A percentile compares a stretch with the other conserved stretches of the same genome.
Evolutionary conservation across 257 asterid genomes (phyloP).

Genomic region (Lycium barbarum): DNA sequence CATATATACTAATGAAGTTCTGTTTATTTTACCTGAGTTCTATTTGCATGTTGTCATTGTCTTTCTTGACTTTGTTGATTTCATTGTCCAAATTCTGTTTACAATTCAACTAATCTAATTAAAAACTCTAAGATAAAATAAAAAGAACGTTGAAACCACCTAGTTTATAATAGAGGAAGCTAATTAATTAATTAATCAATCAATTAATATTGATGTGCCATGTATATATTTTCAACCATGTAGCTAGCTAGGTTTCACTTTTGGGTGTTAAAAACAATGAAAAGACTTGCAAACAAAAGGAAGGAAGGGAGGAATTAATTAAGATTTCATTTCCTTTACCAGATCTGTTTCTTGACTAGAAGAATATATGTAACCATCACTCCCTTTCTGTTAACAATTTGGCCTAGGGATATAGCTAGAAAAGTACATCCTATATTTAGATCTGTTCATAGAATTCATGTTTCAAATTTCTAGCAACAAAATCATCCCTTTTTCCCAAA

Average conservation of each 20-base stretch:
- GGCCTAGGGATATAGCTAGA: conserved; percentile 28
- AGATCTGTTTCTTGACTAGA: conserved; percentile 41
- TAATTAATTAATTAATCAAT: background rate
- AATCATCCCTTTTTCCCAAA: background rate
- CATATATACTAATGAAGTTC: no score
- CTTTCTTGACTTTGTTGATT: conserved; percentile 90
- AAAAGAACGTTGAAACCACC: background rate
- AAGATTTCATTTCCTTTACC: conserved; percentile 30
- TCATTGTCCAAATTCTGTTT: conserved; percentile 84
- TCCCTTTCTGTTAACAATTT: conserved; percentile 8
- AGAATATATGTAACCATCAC: conserved; percentile 10
- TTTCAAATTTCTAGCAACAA: conserved; percentile 31
- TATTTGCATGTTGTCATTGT: conserved; percentile 93
- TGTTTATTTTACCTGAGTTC: conserved; percentile 66
- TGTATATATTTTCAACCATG: background rate
- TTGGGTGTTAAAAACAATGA: conserved; percentile 3
- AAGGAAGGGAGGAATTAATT: conserved; percentile 1
- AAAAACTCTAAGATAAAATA: background rate
- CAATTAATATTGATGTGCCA: background rate
- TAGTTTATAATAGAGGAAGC: background rate
- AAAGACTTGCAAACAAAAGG: conserved; percentile 66
- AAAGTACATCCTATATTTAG: conserved; percentile 49
- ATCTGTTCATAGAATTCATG: conserved; percentile 33
- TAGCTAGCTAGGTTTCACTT: background rate
- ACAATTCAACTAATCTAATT: background rate